phyloP scores from a whole-genome alignment of 2,329 filamentous ascomycete genomes.

The Alternaria postmessia region DNA sequence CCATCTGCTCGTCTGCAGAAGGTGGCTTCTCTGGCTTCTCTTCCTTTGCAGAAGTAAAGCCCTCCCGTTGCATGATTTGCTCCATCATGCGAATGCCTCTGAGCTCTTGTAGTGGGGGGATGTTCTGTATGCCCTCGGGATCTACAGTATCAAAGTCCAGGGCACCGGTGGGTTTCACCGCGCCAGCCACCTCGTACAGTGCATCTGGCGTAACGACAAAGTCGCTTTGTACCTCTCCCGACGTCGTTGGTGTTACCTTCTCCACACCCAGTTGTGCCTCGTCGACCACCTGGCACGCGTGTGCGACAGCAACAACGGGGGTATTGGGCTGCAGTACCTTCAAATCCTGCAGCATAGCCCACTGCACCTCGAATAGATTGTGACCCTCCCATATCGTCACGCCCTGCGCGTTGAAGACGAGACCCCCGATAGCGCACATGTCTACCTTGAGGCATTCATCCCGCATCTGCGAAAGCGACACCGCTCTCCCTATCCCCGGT shows the following conservation, averaged over 20 bases:
- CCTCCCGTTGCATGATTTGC: slow-evolving; percentile 38
- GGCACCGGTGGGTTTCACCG: slow-evolving; percentile 46
- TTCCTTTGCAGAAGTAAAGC: slow-evolving; percentile 20
- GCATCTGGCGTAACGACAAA: slow-evolving; percentile 51
- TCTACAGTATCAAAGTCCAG: slow-evolving; percentile 53
- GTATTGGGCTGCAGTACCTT: slow-evolving; percentile 38
- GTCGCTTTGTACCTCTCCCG: slow-evolving; percentile 55
- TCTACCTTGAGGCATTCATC: slow-evolving; percentile 40
- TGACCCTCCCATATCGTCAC: slow-evolving; percentile 54
- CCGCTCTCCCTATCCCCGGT: slow-evolving; percentile 41
- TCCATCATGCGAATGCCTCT: slow-evolving; percentile 50
- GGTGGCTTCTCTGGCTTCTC: slow-evolving; percentile 15
- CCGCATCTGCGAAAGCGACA: slow-evolving; percentile 50
- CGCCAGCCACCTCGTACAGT: slow-evolving; percentile 36
- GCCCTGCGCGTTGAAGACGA: slow-evolving; percentile 52
- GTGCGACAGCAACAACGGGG: slow-evolving; percentile 49
- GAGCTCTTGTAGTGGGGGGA: slow-evolving; percentile 48
- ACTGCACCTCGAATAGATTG: slow-evolving; percentile 56
- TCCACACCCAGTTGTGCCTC: slow-evolving; percentile 35
- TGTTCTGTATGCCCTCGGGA: slow-evolving; percentile 49
- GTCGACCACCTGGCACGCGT: slow-evolving; percentile 55
- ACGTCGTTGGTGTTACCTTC: slow-evolving; percentile 33
- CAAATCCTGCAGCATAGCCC: slow-evolving; percentile 51
- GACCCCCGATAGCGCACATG: slow-evolving; percentile 53
- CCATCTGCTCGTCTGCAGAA: slow-evolving; percentile 42